Evolutionary conservation across 352 stramenopile species (phyloP), one percentile per base, ranked within the genome.

Genomic region (Globisporangium nagaii): DNA sequence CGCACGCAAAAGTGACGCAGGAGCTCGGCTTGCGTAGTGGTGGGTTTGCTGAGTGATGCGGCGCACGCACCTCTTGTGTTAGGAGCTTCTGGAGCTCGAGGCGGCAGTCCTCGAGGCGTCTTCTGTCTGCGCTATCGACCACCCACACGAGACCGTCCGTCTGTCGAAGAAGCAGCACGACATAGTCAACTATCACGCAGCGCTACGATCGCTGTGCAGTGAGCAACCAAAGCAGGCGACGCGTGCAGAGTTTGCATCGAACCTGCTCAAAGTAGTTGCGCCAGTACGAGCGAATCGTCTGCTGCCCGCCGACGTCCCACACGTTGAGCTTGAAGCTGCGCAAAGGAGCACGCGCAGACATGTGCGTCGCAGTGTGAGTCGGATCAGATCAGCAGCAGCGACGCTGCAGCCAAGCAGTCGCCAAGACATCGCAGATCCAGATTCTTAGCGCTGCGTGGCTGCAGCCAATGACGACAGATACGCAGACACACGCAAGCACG

Each of bases 131-230:
- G 58, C 86, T 98, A 65, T 99, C 97, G 7, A 99, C 92, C 4
- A 99, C 97, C 96, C 96, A 99, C 55, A 99, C 94, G 35, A 99
- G 69, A 8, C 96, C 97, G 68, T 99, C 97, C n/a, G 97, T 99
- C 73, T 95, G 42, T 4, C 17, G 22, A 46, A n/a, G 15, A 45
- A 19, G 2, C 13, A 30, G 5, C 13, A n/a, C 17, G 4, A 47
- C 19, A 1, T 13, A 42, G 24, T 19, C 17, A 42, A 4, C 27
- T 20, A 47, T 32, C 34, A 39, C 13, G 13, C 34, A 31, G n/a
- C n/a, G n/a, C n/a, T n/a, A n/a, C n/a, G n/a, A n/a, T n/a, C 39
- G 28, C 15, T n/a, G 35, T 22, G 10, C 13, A 17, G 4, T 15
- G 11, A 30, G 2, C 10, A 27, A 36, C 8, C 43, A 32, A 37